Percentiles rank a stretch among this genome's conserved stretches.
Evolutionary conservation across 1,284 basidiomycete species (phyloP).

Genomic region (Fomes fomentarius): DNA sequence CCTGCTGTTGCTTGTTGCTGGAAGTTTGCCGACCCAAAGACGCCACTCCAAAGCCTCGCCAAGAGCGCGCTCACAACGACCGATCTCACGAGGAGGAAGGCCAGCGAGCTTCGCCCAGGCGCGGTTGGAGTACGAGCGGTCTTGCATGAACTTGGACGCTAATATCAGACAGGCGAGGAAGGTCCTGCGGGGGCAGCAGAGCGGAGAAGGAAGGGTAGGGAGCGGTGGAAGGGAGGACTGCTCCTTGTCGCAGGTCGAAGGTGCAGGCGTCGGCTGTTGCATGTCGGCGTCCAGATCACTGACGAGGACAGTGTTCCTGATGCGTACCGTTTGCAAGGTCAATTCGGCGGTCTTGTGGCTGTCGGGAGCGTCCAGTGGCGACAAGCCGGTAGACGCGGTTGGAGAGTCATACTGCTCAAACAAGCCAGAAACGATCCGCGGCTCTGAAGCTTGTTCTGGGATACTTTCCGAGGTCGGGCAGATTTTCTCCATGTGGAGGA

Average conservation of each 20-base stretch:
- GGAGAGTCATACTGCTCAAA: neutral
- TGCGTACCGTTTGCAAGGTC: slow-evolving; percentile 16
- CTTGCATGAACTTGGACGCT: slow-evolving; percentile 91
- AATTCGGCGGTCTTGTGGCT: slow-evolving; percentile 17
- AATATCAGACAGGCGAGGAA: slow-evolving; percentile 89
- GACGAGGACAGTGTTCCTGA: slow-evolving; percentile 13
- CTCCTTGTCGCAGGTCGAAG: slow-evolving; percentile 10
- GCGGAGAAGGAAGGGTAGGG: slow-evolving; percentile 68
- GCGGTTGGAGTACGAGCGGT: slow-evolving; percentile 89
- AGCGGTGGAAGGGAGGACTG: slow-evolving; percentile 44
- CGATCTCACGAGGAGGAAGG: slow-evolving; percentile 75
- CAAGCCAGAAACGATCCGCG: slow-evolving; percentile 45
- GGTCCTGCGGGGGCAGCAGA: slow-evolving; percentile 85
- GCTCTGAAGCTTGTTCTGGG: slow-evolving; percentile 44
- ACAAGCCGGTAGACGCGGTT: too few relatives aligned
- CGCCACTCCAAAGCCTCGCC: slow-evolving; percentile 82
- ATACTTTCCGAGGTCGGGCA: slow-evolving; percentile 32
- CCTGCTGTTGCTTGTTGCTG: slow-evolving; percentile 15
- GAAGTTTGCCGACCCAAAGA: slow-evolving; percentile 77
- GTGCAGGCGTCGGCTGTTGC: neutral
- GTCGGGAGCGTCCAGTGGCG: too few relatives aligned
- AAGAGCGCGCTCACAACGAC: slow-evolving; percentile 79
- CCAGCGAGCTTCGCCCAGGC: slow-evolving; percentile 91
- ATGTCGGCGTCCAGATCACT: slow-evolving; percentile 3
- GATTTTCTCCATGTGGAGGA: slow-evolving; percentile 53